These are phyloP conservation scores for Nigrospora sphaerica DNA, from an alignment of 2,329 filamentous ascomycete genomes.

Conservation along the genomic window DNA sequence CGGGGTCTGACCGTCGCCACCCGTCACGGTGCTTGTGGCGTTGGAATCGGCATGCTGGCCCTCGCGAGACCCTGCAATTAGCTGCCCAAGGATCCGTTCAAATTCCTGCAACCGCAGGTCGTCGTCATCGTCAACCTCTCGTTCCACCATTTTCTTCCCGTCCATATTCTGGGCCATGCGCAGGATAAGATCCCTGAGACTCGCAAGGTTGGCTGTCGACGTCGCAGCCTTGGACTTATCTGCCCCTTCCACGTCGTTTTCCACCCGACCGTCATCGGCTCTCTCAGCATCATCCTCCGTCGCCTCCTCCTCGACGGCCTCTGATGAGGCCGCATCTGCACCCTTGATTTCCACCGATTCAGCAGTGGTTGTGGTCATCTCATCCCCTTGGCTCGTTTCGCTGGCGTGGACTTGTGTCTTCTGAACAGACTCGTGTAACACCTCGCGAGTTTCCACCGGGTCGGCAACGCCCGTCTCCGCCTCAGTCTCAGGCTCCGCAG, in stretches of 20 bases:
- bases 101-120: constrained; percentile 38
- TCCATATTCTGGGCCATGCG: constrained; percentile 41
- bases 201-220: constrained; percentile 16
- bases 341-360: too few relatives aligned
- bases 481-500: too few relatives aligned
- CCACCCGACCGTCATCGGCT: background rate
- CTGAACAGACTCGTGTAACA: too few relatives aligned
- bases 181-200: constrained; percentile 39
- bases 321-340: too few relatives aligned
- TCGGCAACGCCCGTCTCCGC: too few relatives aligned
- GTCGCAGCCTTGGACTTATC: constrained; percentile 8
- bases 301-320: too few relatives aligned
- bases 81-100: constrained; percentile 41
- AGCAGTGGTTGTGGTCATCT: too few relatives aligned
- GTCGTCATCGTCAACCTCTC: constrained; percentile 20
- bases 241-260: constrained; percentile 12
- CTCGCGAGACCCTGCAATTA: constrained; percentile 28
- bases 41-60: background rate
- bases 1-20: background rate
- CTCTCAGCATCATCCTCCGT: too few relatives aligned
- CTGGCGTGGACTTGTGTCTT: too few relatives aligned
- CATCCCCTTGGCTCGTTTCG: too few relatives aligned
- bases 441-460: too few relatives aligned
- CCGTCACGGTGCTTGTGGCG: constrained; percentile 1
- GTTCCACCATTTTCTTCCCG: constrained; percentile 13